Evolutionary conservation across 345 rosid species (phyloP).

Genomic region (Eucalyptus viminalis): DNA sequence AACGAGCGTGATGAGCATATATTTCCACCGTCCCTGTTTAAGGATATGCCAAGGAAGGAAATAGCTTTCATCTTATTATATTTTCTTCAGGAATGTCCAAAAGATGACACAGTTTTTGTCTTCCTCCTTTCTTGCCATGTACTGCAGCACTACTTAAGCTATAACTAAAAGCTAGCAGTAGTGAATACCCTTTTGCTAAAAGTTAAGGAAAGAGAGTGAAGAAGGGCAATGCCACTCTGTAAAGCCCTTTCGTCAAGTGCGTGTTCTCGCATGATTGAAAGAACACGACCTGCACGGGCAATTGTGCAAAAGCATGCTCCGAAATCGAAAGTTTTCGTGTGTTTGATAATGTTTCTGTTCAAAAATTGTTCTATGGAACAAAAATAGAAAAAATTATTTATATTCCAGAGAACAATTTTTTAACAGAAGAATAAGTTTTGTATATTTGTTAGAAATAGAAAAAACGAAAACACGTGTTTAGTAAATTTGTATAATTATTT

Average conservation of each 20-base stretch:
- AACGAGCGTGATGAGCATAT: background rate
- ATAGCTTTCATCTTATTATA: background rate
- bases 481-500: no score
- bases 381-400: no score
- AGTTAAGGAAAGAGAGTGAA: background rate
- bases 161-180: background rate
- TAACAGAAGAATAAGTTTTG: fast-evolving
- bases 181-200: background rate
- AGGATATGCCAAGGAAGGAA: background rate
- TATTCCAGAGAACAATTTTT: no score
- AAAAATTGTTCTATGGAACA: no score
- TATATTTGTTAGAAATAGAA: no score
- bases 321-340: fast-evolving
- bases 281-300: background rate
- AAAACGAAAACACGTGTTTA: no score
- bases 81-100: background rate
- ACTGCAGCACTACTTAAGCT: background rate
- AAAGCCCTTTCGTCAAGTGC: background rate
- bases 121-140: background rate
- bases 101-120: background rate
- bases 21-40: background rate
- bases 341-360: fast-evolving
- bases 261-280: no score
- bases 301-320: background rate
- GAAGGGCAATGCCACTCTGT: background rate